Evolutionary conservation across 2,329 filamentous ascomycete genomes (phyloP).

Genomic region (Neonectria hederae): DNA sequence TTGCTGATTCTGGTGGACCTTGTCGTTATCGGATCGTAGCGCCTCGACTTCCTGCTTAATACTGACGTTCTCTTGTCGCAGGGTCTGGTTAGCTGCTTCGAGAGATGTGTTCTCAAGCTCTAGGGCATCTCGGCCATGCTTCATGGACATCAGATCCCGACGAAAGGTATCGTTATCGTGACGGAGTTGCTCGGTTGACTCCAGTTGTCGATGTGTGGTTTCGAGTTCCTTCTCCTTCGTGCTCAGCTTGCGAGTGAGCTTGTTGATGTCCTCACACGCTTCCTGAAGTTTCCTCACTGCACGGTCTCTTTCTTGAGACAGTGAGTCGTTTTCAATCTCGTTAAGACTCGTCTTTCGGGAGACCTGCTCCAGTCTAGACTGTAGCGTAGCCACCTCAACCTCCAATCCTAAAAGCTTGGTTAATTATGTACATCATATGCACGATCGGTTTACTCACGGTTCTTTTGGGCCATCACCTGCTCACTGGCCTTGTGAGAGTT

Average conservation of each 20-base stretch:
- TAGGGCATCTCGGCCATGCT: slow-evolving; percentile 49
- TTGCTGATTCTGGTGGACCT: slow-evolving; percentile 54
- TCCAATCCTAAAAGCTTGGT: slow-evolving; percentile 59
- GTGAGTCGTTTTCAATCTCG: slow-evolving; percentile 70
- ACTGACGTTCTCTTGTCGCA: slow-evolving; percentile 48
- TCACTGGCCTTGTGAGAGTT: slow-evolving; percentile 56
- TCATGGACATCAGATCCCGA: slow-evolving; percentile 53
- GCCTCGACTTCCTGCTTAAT: slow-evolving; percentile 53
- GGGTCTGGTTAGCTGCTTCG: slow-evolving; percentile 51
- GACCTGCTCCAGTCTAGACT: slow-evolving; percentile 69
- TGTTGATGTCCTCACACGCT: slow-evolving; percentile 67
- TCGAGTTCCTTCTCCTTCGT: slow-evolving; percentile 54
- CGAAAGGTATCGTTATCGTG: slow-evolving; percentile 52
- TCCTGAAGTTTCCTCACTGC: slow-evolving; percentile 70
- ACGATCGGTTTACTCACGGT: slow-evolving; percentile 56
- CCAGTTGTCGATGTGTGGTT: slow-evolving; percentile 53
- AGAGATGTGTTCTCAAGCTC: slow-evolving; percentile 55
- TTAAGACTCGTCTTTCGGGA: slow-evolving; percentile 70
- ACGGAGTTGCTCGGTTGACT: slow-evolving; percentile 52
- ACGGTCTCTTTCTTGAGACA: slow-evolving; percentile 72
- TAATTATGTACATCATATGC: background rate
- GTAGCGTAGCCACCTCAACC: slow-evolving; percentile 66
- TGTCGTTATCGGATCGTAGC: slow-evolving; percentile 54
- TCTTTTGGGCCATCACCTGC: slow-evolving; percentile 62
- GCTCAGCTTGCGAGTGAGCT: slow-evolving; percentile 55